phyloP scores from a whole-genome alignment of 306 rosid species.

The Calophaca sinica region DNA sequence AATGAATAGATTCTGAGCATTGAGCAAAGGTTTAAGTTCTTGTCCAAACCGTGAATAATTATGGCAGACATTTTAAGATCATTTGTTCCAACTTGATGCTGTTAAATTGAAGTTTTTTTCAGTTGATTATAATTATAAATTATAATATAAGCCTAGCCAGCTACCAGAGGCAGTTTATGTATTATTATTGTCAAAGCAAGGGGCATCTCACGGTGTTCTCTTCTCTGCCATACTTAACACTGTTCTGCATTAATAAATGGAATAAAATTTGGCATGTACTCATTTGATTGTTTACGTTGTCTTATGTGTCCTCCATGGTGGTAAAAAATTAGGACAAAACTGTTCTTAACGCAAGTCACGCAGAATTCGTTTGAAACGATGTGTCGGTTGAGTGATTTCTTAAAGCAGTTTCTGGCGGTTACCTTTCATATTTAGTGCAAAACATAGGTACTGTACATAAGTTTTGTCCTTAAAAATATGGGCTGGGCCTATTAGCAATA shows the following conservation, averaged over 20 bases:
- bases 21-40: not conserved
- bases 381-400: no score
- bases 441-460: no score
- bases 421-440: no score
- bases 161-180: not conserved
- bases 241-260: conserved; percentile 3
- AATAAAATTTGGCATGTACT: conserved; percentile 20
- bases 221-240: conserved; percentile 4
- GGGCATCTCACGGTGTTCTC: conserved; percentile 3
- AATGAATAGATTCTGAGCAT: not conserved
- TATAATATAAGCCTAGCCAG: conserved; percentile 5
- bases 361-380: no score
- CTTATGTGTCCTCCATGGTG: no score
- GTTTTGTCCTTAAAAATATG: no score
- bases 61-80: not conserved
- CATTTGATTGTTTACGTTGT: not conserved
- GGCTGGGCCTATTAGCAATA: conserved; percentile 8
- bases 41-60: not conserved
- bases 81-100: not conserved
- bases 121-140: not conserved
- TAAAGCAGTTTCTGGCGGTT: no score
- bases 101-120: not conserved
- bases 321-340: no score
- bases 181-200: not conserved
- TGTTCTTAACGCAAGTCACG: no score